Base-by-base conservation (phyloP, 768 basidiomycete genomes). In the Naganishia onofrii region DNA sequence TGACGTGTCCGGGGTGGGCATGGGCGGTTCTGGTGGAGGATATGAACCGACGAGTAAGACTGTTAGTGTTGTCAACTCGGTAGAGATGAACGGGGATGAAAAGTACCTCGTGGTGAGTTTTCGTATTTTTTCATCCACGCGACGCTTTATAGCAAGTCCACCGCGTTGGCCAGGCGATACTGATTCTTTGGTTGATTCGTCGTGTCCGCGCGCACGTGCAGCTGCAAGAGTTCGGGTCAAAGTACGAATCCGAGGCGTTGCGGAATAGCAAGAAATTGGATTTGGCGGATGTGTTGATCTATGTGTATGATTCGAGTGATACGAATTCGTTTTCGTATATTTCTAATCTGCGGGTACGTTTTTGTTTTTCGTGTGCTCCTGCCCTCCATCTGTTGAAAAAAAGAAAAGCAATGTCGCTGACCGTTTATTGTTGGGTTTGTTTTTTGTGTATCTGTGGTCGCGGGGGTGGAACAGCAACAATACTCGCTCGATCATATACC, bases 291-390 rank as follows among this genome's bases (percentile, higher is more conserved):
- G 91, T 97, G 51, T 90, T 97, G 71, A 86, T 94, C 72, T 97
- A 95, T 78, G 93, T 97, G 36, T 88, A 97, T 76, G 95, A 99
- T 82, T 97, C 94, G 56, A 93, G 92, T 78, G 95, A 99, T 79
- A 97, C 95, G 48, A 98, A 99, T 82, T 96, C 93, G 12, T 99
- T 99, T 80, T 94, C 92, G 56, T 96, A 98, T 82, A 93, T 99
- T 80, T 94, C 92, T 75, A 96, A 95, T 82, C 83, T 97, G 76
- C 87, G 95, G 80, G 93, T 95, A 78, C 69, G 87, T 82, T 52
- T 51, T 19, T 32, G 21, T n/a, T n/a, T n/a, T n/a, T n/a, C n/a
- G n/a, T n/a, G n/a, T n/a, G n/a, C n/a, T n/a, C n/a, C n/a, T n/a
- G n/a, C n/a, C 21, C 17, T n/a, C 31, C 13, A 10, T 2, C 13